Evolutionary conservation across 352 stramenopile species (phyloP).

Genomic region (Phytophthora macrochlamydospora): DNA sequence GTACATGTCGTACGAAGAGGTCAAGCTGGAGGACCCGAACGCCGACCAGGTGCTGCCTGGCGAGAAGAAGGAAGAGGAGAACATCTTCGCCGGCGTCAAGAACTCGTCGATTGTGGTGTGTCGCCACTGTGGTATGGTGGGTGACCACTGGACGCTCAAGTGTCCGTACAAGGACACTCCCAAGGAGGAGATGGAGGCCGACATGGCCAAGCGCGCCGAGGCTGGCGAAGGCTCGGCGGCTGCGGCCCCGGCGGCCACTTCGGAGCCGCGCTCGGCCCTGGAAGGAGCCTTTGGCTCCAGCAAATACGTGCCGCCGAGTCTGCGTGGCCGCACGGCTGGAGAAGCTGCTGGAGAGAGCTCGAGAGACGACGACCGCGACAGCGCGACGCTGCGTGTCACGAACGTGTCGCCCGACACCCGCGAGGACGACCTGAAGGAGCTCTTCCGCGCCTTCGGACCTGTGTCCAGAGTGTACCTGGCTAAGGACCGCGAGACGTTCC

Average conservation of each 20-base stretch:
- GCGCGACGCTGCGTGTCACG: conserved; percentile 96
- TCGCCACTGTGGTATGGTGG: conserved; percentile 90
- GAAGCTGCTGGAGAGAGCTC: conserved; percentile 37
- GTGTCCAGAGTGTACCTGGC: conserved; percentile 98
- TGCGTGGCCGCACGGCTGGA: conserved; percentile 61
- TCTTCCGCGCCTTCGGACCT: conserved; percentile 97
- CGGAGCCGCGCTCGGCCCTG: conserved; percentile 54
- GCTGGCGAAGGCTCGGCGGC: conserved; percentile 24
- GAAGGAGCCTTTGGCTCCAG: conserved; percentile 77
- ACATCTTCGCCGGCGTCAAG: conserved; percentile 87
- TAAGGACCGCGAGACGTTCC: conserved; percentile 98
- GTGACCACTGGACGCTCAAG: conserved; percentile 91
- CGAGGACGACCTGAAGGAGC: conserved; percentile 97
- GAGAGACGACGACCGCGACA: conserved; percentile 73
- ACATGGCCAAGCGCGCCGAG: conserved; percentile 66
- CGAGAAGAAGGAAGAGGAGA: conserved; percentile 91
- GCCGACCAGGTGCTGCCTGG: conserved; percentile 84
- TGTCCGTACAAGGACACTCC: conserved; percentile 92
- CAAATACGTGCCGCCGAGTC: conserved; percentile 88
- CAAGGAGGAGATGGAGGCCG: conserved; percentile 75
- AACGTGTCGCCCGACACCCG: conserved; percentile 99
- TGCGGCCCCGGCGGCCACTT: conserved; percentile 26
- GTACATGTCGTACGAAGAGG: conserved; percentile 86
- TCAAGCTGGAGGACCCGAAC: conserved; percentile 85
- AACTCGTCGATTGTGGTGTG: conserved; percentile 91